Evolutionary conservation across 306 rosid genomes (phyloP), one percentile per base, ranked within the genome.

Genomic region (Dryas drummondii): DNA sequence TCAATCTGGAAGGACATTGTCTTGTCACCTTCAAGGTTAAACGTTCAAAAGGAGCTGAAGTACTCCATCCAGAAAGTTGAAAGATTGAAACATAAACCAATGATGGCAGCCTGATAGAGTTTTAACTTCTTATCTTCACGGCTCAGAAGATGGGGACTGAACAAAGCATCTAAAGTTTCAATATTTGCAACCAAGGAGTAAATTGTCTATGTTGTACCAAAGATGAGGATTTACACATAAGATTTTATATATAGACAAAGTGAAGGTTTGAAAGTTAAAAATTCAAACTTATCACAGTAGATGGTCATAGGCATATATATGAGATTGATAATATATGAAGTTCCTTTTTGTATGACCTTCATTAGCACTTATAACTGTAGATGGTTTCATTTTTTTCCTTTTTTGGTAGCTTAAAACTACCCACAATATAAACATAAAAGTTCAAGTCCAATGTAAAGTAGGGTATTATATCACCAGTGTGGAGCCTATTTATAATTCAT

Each of bases 1-100:
- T 90, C 99, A 0, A 79, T 96, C 69, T 96, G 98, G 98, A 96
- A 92, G 84, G 99, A 92, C 78, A 92, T 92, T 70, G 96, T 90
- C 17, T 84, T 92, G 51, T 96, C 98, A 27, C 96, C 98, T 76
- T 92, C 97, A 73, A 90, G 98, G 82, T 15, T 89, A 78, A 83
- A 88, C 80, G 85, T 92, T 70, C 99, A 90, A 72, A 84, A 90
- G 48, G 98, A 92, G 83, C 93, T 94, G 26, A 92, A 89, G 94
- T 84, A 74, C 80, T 86, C 93, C 85, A 90, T 94, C 81, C 86
- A 89, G 77, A 94, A 84, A 84, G 86, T 84, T 59, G 98, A 92
- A 79, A 80, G 60, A 76, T 72, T 66, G 50, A 84, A 88, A 80
- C 76, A 68, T 78, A 60, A 71, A 73, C 14, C 76, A 57, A 57